A percentile compares a stretch with the other conserved stretches of the same genome.
These are phyloP conservation scores for Colletotrichum sp. DNA, from an alignment of 2,329 filamentous ascomycete species.

Conservation along the genomic window DNA sequence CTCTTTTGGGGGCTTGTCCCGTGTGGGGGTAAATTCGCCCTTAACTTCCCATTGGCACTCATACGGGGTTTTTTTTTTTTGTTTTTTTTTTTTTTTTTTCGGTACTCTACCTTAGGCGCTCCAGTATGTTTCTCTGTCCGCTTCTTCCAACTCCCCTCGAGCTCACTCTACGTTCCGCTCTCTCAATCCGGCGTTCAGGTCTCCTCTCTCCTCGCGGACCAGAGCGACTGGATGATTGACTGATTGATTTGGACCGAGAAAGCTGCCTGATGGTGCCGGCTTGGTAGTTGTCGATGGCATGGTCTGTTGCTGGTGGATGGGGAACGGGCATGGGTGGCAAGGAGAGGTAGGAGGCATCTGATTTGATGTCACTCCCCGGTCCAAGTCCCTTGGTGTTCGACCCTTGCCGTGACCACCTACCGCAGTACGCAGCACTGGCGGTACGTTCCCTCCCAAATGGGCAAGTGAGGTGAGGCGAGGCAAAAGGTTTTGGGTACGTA, in stretches of 20 bases:
- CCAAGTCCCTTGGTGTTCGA: neutral
- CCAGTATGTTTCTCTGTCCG: neutral
- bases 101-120: neutral
- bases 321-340: neutral
- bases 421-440: neutral
- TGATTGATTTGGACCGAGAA: neutral
- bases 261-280: conserved; percentile 35
- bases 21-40: neutral
- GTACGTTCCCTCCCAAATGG: neutral
- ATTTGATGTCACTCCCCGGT: conserved; percentile 1
- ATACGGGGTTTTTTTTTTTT: neutral
- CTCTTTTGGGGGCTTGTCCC: neutral
- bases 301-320: neutral
- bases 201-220: neutral
- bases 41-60: neutral
- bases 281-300: conserved; percentile 38
- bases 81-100: neutral
- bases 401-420: neutral
- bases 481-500: neutral
- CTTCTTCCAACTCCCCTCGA: neutral
- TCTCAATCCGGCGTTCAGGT: neutral
- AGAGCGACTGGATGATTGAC: neutral
- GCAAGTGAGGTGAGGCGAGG: neutral
- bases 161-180: neutral
- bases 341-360: neutral